Conservation (phyloP, 768 basidiomycete species). For the Mycena vitilis region DNA sequence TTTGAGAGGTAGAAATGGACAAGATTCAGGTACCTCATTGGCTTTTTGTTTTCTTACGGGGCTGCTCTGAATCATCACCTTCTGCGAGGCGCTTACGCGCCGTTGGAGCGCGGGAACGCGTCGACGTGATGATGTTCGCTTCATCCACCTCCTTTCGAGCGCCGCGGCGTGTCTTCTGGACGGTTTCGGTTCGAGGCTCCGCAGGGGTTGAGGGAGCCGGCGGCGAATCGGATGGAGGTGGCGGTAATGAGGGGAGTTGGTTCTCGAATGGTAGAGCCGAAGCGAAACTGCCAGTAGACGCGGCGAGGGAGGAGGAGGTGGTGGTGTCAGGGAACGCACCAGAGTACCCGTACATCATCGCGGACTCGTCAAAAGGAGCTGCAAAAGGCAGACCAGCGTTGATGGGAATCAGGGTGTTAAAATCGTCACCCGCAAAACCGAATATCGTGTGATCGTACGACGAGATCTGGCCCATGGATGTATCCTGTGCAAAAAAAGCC, state of each 20-base stretch:
- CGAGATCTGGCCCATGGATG: too few relatives aligned
- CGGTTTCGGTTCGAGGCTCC: background rate
- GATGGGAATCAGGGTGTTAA: too few relatives aligned
- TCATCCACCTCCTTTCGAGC: background rate
- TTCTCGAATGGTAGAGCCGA: background rate
- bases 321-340: too few relatives aligned
- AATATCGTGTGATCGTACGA: too few relatives aligned
- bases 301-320: too few relatives aligned
- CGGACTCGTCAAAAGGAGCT: too few relatives aligned
- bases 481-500: too few relatives aligned
- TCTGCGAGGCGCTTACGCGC: conserved; percentile 4
- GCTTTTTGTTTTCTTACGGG: background rate
- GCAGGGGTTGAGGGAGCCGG: background rate
- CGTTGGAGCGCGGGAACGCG: background rate
- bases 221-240: conserved; percentile 1
- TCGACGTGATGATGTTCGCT: background rate
- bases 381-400: too few relatives aligned
- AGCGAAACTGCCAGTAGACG: too few relatives aligned
- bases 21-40: background rate
- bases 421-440: too few relatives aligned
- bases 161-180: background rate
- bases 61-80: background rate
- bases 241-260: background rate
- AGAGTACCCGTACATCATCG: too few relatives aligned
- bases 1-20: background rate